Evolutionary conservation across 768 basidiomycete species (phyloP).

Genomic region (Tremella fuciformis): DNA sequence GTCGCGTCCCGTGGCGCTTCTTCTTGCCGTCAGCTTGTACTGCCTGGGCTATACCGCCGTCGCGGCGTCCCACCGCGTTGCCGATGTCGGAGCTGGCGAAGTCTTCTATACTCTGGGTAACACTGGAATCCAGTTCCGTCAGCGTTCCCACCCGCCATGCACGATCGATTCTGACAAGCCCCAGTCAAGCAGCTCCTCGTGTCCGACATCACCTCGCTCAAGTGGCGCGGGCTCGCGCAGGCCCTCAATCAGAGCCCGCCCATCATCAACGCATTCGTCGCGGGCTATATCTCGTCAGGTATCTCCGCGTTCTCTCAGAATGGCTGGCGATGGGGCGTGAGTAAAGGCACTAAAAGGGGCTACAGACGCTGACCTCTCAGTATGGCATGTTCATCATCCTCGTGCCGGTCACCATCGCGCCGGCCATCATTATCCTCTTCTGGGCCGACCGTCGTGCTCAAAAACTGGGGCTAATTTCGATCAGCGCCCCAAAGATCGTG

Average conservation of each 20-base stretch:
- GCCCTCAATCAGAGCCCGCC: slow-evolving; percentile 32
- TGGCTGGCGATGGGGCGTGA: slow-evolving; percentile 43
- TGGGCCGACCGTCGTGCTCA: slow-evolving; percentile 29
- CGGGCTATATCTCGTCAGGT: slow-evolving; percentile 26
- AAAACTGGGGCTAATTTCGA: slow-evolving; percentile 32
- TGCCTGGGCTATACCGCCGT: too few relatives aligned
- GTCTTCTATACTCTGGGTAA: slow-evolving; percentile 30
- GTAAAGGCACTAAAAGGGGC: too few relatives aligned
- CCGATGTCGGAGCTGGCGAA: slow-evolving; percentile 35
- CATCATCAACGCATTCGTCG: slow-evolving; percentile 35
- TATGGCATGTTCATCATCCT: slow-evolving; percentile 42
- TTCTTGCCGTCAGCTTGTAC: too few relatives aligned
- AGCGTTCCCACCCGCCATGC: slow-evolving; percentile 1
- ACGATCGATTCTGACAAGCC: background rate
- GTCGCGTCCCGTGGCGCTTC: too few relatives aligned
- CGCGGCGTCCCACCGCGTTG: too few relatives aligned
- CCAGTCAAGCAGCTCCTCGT: slow-evolving; percentile 18
- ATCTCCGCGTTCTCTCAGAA: slow-evolving; percentile 25
- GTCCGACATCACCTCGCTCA: slow-evolving; percentile 44
- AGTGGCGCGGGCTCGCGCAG: slow-evolving; percentile 42
- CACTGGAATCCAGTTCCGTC: slow-evolving; percentile 38
- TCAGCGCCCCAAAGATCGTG: too few relatives aligned
- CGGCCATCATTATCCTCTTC: slow-evolving; percentile 33
- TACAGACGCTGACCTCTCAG: background rate
- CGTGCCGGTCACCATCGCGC: slow-evolving; percentile 32